A percentile compares a stretch with the other conserved stretches of the same genome.
Conservation (phyloP, 2,329 filamentous ascomycete genomes). For the Diplodia scrobiculata region DNA sequence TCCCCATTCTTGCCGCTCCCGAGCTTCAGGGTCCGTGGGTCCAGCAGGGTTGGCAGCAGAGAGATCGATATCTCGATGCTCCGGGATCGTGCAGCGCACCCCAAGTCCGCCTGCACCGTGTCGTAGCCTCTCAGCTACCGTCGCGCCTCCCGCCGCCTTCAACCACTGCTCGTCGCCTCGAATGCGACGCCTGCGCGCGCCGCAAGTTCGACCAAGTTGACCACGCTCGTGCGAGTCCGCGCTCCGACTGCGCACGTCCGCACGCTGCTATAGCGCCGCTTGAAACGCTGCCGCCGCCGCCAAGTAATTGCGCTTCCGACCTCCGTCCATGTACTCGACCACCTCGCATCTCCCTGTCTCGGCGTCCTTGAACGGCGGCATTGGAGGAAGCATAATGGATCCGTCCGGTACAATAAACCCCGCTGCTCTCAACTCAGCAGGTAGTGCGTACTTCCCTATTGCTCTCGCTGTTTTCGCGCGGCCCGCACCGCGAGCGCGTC, state of each 20-base stretch:
- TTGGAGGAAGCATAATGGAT: conserved; percentile 47
- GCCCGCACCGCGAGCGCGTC: conserved; percentile 22
- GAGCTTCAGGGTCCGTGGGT: conserved; percentile 28
- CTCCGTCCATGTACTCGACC: conserved; percentile 43
- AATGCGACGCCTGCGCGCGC: conserved; percentile 22
- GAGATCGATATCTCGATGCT: conserved; percentile 30
- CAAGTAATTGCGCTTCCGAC: conserved; percentile 25
- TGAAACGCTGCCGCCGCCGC: conserved; percentile 28
- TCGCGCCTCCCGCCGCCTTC: conserved; percentile 7
- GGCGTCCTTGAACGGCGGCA: conserved; percentile 45
- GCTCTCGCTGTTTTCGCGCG: conserved; percentile 3
- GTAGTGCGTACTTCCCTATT: conserved; percentile 35
- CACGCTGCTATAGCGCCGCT: conserved; percentile 25
- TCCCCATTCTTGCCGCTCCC: conserved; percentile 29
- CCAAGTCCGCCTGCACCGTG: conserved; percentile 17
- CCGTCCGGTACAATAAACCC: conserved; percentile 48
- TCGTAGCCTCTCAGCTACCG: conserved; percentile 24
- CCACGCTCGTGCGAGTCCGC: not conserved
- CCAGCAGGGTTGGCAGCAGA: conserved; percentile 18
- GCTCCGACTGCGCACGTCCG: conserved; percentile 12
- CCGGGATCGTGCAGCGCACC: conserved; percentile 29
- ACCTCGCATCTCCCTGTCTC: conserved; percentile 43
- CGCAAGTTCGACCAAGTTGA: not conserved
- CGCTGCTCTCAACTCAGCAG: conserved; percentile 44
- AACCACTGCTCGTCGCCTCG: conserved; percentile 3